Evolutionary conservation across 2,329 filamentous ascomycete genomes (phyloP), one percentile per base, ranked within the genome.

Genomic region (Alternaria rosae): DNA sequence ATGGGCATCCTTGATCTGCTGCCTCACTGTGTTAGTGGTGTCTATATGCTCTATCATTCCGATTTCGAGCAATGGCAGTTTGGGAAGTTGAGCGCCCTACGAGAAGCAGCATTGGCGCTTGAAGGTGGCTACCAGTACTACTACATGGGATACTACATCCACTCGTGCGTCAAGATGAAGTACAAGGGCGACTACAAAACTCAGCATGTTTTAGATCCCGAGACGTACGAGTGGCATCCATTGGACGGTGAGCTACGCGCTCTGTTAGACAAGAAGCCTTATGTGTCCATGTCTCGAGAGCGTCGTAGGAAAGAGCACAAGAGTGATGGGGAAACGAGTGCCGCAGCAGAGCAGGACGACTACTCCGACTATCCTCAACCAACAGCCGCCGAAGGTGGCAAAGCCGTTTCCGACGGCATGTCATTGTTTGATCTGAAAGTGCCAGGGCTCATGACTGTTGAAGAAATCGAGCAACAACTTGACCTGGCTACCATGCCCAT

Each of bases 141-240:
- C 86, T 95, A 94, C 79, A 90, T 90, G 88, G 88, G 92, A 6
- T 94, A 89, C 78, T 95, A 94, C 71, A 94, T 95, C 61, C 91
- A 94, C 76, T 88, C 82, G 57, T 94, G 92, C 71, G 84, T 86
- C 55, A 95, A 95, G 82, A 94, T 95, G 92, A 85, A 85, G 69
- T 95, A 95, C 82, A 95, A 95, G 82, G 90, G 89, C 60, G 90
- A 93, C 73, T 95, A 92, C 76, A 83, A 85, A 11, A 92, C 91
- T 2, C 91, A 93, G 73, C 87, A 89, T 71, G 85, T 95, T 11
- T 84, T 94, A 11, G 90, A 94, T 66, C 90, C 91, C 0, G 86
- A 89, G 64, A 85, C 84, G 0, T 82, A 89, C 65, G 75, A 79
- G 9, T 93, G 91, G 90, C 82, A 89, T 65, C 80, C 82, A 0